Conservation (phyloP, 2,329 filamentous ascomycete genomes). For the Fusarium lateritium region DNA sequence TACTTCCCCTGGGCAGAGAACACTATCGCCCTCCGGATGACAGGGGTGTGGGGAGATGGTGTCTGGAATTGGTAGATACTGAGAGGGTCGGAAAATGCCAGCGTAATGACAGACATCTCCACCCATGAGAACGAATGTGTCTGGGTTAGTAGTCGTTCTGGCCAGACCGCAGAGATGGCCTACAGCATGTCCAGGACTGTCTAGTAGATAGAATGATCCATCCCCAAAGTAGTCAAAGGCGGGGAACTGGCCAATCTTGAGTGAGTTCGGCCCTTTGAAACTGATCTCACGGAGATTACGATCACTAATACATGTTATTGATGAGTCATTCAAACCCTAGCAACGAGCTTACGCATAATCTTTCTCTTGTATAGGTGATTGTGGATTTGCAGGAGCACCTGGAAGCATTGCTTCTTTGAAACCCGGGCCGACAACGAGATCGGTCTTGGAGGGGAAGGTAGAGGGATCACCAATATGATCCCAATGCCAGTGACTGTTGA, state of each 20-base stretch:
- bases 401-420: constrained; percentile 63
- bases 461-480: constrained; percentile 68
- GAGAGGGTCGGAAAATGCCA: constrained; percentile 56
- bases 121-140: constrained; percentile 60
- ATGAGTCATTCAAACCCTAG: rapidly evolving
- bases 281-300: constrained; percentile 50
- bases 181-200: constrained; percentile 58
- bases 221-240: constrained; percentile 61
- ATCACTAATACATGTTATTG: constrained; percentile 17
- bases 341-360: constrained; percentile 51
- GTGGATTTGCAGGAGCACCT: constrained; percentile 59
- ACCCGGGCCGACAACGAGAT: constrained; percentile 67
- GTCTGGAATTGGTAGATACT: constrained; percentile 53
- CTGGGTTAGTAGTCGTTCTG: constrained; percentile 51
- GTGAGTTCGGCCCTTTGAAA: constrained; percentile 41
- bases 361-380: constrained; percentile 53
- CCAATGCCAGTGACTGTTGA: constrained; percentile 60
- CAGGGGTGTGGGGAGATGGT: constrained; percentile 46
- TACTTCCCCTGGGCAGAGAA: constrained; percentile 38
- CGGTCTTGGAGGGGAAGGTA: constrained; percentile 61
- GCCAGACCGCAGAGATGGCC: constrained; percentile 61
- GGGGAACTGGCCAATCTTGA: constrained; percentile 55
- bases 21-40: constrained; percentile 1
- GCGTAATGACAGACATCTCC: constrained; percentile 60
- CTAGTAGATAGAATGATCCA: constrained; percentile 59